Evolutionary conservation across 2,329 filamentous ascomycete species (phyloP), one percentile per base, ranked within the genome.

Genomic region (Neonectria ditissima): DNA sequence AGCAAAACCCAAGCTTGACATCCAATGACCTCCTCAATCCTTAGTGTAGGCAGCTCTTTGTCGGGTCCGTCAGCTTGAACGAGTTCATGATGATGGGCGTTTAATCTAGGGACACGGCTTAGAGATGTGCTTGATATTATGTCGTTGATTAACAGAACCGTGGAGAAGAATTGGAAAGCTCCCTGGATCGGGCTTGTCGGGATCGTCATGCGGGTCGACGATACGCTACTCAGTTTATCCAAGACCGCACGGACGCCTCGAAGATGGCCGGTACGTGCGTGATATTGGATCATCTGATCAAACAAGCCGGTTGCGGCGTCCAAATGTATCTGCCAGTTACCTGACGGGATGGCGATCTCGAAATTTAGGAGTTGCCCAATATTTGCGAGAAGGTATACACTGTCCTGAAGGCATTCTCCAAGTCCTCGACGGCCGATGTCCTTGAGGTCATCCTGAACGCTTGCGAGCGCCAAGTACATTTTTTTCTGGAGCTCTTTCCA

Each of bases 331-430:
- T 78, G 79, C 73, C 73, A 81, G 62, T 79, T 73, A 3, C 56
- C 76, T 18, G 70, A 73, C 24, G 74, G 58, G 7, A 55, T 72
- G n/a, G 74, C 71, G 16, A 78, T 65, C 72, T 84, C 82, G 61
- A 83, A 83, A 59, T 78, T 76, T n/a, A 82, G 75, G 2, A 83
- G 73, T 66, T 83, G 81, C 37, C 81, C 72, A 64, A 83, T 78
- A 67, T 78, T 79, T 62, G 78, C 77, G 64, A 83, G 71, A n/a
- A 81, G 30, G 2, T 44, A 37, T 11, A 55, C 43, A 28, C 30
- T 54, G 9, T 53, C 51, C 22, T 18, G 16, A 6, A 55, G 50
- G 10, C 28, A 55, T 8, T n/a, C 39, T 2, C 43, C 44, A 14
- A 47, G 24, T 1, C 50, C 61, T n/a, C 26, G 61, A 14, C 26